These are phyloP conservation scores for Allium sativum DNA, from an alignment of 106 monocot species.

Conservation along the genomic window DNA sequence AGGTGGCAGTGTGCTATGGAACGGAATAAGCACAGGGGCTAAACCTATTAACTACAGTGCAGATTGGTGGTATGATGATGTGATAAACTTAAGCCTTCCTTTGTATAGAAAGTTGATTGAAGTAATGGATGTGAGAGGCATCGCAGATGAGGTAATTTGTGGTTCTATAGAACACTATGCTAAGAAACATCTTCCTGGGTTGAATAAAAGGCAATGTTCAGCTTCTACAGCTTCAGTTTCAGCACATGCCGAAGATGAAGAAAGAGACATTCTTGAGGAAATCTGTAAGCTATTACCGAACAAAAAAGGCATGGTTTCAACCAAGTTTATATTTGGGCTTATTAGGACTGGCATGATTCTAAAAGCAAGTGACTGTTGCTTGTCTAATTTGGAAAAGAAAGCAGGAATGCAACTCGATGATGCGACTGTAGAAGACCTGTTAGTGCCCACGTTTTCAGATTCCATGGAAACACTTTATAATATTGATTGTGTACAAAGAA, in stretches of 20 bases:
- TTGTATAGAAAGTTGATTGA: constrained; percentile 26
- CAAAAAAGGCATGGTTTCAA: constrained; percentile 22
- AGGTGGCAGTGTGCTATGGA: constrained; percentile 50
- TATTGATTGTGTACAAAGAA: constrained; percentile 80
- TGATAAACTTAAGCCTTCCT: constrained; percentile 27
- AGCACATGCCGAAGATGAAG: constrained; percentile 19
- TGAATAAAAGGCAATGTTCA: constrained; percentile 15
- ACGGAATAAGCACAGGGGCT: constrained; percentile 37
- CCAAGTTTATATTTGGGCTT: constrained; percentile 60
- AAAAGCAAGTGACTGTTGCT: constrained; percentile 31
- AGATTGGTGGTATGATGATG: constrained; percentile 53
- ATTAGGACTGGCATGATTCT: constrained; percentile 64
- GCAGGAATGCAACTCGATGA: constrained; percentile 64
- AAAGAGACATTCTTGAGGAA: constrained; percentile 30
- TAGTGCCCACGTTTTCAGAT: constrained; percentile 79
- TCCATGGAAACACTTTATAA: constrained; percentile 88
- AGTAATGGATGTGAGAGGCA: constrained; percentile 24
- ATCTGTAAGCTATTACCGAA: constrained; percentile 26
- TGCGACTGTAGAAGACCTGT: constrained; percentile 74
- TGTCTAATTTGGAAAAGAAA: constrained; percentile 51
- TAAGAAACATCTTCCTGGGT: constrained; percentile 24
- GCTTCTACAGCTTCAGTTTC: neutral
- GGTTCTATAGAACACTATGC: constrained; percentile 26
- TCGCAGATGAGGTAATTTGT: constrained; percentile 22
- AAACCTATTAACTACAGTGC: constrained; percentile 17